Percentiles rank a stretch among this genome's conserved stretches.
These are phyloP conservation scores for Diospyros kaki DNA, from an alignment of 148 eudicot species.

Conservation along the genomic window DNA sequence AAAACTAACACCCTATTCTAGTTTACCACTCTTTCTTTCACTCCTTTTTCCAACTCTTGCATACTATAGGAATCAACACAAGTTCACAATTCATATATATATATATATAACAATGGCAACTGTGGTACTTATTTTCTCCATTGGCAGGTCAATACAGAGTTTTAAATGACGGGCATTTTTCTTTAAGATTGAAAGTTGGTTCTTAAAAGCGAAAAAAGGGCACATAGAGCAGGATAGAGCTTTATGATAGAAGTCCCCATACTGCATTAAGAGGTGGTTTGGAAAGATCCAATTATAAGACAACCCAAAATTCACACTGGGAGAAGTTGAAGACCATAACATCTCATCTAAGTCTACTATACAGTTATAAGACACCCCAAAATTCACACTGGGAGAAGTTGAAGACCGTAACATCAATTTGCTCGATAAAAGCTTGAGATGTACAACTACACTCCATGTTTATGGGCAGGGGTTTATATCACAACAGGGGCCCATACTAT, in stretches of 20 bases:
- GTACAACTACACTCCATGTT: not conserved
- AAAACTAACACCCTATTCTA: not conserved
- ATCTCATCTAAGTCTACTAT: too few relatives aligned
- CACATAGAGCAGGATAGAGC: not conserved
- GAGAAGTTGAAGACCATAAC: not conserved
- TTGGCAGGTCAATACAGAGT: not conserved
- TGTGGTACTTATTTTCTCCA: not conserved
- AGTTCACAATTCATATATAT: not conserved
- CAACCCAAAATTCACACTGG: not conserved
- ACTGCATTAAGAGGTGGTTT: not conserved
- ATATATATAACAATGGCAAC: not conserved
- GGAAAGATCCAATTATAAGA: not conserved
- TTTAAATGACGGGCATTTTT: not conserved
- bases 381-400: not conserved
- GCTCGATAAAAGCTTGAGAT: not conserved
- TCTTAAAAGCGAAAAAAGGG: too few relatives aligned
- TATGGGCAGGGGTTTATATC: not conserved
- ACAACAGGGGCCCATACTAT: not conserved
- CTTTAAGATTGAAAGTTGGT: too few relatives aligned
- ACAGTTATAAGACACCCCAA: not conserved
- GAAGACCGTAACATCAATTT: not conserved
- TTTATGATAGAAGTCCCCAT: not conserved
- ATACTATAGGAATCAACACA: slow-evolving; percentile 4
- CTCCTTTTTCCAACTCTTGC: not conserved
- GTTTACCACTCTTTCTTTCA: not conserved